A percentile compares a stretch with the other conserved stretches of the same genome.
These are phyloP conservation scores for Aegilops sharonensis DNA, from an alignment of 176 grass and related monocot genomes.

Conservation along the genomic window DNA sequence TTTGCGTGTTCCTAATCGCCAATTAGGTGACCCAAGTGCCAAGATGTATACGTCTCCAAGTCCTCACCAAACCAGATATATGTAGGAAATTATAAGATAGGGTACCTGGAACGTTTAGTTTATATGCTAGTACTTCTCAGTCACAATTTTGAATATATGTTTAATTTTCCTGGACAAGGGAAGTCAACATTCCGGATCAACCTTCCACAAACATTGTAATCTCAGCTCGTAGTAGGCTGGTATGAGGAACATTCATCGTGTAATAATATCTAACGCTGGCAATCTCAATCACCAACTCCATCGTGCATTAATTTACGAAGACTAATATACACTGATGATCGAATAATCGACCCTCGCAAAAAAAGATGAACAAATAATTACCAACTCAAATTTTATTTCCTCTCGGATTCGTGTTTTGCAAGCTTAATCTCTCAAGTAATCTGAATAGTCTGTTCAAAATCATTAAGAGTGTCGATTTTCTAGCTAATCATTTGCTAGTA, in stretches of 20 bases:
- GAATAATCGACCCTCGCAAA: neutral
- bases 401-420: neutral
- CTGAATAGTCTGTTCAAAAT: neutral
- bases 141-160: neutral
- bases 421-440: neutral
- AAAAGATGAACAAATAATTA: neutral
- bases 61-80: neutral
- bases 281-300: slow-evolving; percentile 31
- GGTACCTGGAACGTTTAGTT: neutral
- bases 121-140: neutral
- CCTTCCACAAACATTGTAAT: neutral
- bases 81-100: neutral
- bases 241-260: neutral
- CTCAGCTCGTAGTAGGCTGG: neutral
- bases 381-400: neutral
- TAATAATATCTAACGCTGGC: too few species aligned
- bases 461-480: neutral
- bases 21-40: neutral
- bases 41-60: neutral
- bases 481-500: neutral
- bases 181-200: neutral
- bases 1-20: neutral
- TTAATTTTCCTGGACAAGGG: neutral
- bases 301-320: neutral
- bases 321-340: too few species aligned